Evolutionary conservation across 805 yeast species (phyloP).

Genomic region (Metschnikowia continentalis): DNA sequence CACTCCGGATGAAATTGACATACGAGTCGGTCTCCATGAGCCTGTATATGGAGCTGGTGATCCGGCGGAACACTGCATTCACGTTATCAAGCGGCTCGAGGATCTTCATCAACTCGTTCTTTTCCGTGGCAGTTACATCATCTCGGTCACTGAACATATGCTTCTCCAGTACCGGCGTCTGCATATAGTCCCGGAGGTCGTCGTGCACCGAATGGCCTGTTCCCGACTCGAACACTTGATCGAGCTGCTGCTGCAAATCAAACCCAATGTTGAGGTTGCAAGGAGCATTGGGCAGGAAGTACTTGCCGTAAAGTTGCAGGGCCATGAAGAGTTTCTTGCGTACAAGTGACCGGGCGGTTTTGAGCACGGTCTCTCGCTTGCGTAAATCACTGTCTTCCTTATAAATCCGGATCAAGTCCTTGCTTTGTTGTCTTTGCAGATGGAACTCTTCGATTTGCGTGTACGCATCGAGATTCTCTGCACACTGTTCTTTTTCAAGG

Average conservation of each 20-base stretch:
- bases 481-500: constrained; percentile 59
- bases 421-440: constrained; percentile 42
- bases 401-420: constrained; percentile 26
- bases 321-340: constrained; percentile 58
- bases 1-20: constrained; percentile 54
- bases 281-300: constrained; percentile 62
- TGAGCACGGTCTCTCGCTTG: constrained; percentile 10
- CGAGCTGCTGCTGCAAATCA: constrained; percentile 41
- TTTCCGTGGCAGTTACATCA: not conserved
- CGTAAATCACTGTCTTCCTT: constrained; percentile 14
- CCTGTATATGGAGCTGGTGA: constrained; percentile 46
- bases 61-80: constrained; percentile 40
- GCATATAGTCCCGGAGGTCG: constrained; percentile 11
- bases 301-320: constrained; percentile 62
- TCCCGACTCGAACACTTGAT: constrained; percentile 18
- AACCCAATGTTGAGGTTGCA: constrained; percentile 68
- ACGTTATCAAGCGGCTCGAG: constrained; percentile 7
- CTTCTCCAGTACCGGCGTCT: constrained; percentile 11
- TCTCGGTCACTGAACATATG: not conserved
- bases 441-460: constrained; percentile 52
- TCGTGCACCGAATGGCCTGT: not conserved
- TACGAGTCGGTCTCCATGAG: constrained; percentile 73
- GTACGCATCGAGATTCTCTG: constrained; percentile 74
- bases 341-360: constrained; percentile 29
- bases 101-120: constrained; percentile 6